phyloP scores from a whole-genome alignment of 1,139 yeast species.

The Suhomyces guaymorum region DNA sequence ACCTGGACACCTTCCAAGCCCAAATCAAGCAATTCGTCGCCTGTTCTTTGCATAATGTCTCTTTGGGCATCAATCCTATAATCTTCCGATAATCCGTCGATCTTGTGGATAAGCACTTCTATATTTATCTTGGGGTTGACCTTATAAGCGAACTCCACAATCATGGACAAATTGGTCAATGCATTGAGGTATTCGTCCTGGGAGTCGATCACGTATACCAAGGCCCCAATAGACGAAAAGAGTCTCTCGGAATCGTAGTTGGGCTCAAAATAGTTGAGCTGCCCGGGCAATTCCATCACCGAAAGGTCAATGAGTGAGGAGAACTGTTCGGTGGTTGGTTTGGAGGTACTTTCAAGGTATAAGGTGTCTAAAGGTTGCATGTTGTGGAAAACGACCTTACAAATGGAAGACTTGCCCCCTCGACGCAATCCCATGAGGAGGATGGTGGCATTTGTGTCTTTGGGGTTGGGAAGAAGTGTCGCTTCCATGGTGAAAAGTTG shows the following conservation, averaged over 20 bases:
- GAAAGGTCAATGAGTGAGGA: constrained; percentile 81
- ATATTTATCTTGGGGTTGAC: constrained; percentile 85
- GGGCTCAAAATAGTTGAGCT: constrained; percentile 84
- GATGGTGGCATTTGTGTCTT: constrained; percentile 66
- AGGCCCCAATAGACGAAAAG: constrained; percentile 85
- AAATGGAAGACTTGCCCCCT: constrained; percentile 85
- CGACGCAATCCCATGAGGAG: constrained; percentile 82
- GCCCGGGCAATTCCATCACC: constrained; percentile 97
- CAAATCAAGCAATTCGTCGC: constrained; percentile 85
- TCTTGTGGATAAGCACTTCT: constrained; percentile 91
- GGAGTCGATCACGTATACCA: constrained; percentile 90
- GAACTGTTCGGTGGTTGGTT: constrained; percentile 79
- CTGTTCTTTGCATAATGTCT: constrained; percentile 94
- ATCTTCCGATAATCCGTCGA: constrained; percentile 93
- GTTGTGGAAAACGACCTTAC: constrained; percentile 93
- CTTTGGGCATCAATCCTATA: constrained; percentile 92
- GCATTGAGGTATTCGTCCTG: constrained; percentile 96
- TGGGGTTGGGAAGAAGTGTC: constrained; percentile 31
- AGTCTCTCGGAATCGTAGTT: constrained; percentile 74
- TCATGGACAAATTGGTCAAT: constrained; percentile 81
- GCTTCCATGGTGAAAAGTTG: constrained; percentile 41
- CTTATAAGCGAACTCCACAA: constrained; percentile 83
- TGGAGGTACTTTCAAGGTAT: constrained; percentile 85
- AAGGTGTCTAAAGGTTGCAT: constrained; percentile 95
- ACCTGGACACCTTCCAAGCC: constrained; percentile 92